Percentiles rank a stretch among this genome's conserved stretches.
phyloP scores from a whole-genome alignment of 2,329 filamentous ascomycete species.

The Cladosporium sp. region DNA sequence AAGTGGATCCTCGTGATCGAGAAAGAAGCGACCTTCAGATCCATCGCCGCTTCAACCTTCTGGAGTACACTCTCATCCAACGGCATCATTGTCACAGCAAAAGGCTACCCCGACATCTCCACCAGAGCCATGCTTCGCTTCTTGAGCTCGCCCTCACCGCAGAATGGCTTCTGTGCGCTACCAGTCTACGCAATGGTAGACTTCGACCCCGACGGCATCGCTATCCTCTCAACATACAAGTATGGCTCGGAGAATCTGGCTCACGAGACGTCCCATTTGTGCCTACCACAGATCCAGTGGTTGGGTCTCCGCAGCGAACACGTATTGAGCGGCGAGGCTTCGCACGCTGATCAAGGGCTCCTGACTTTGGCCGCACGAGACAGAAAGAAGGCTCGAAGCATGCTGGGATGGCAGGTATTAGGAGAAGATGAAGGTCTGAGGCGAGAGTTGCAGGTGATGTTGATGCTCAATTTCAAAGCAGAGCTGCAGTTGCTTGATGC shows the following conservation, averaged over 20 bases:
- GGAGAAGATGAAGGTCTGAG: constrained; percentile 41
- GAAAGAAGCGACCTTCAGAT: constrained; percentile 81
- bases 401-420: constrained; percentile 45
- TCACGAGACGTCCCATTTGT: constrained; percentile 58
- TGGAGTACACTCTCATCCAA: constrained; percentile 54
- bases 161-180: constrained; percentile 44
- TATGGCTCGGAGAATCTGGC: constrained; percentile 64
- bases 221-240: constrained; percentile 74
- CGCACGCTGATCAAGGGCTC: constrained; percentile 43
- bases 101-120: constrained; percentile 77
- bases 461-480: constrained; percentile 72
- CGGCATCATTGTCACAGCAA: constrained; percentile 74
- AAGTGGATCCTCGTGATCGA: constrained; percentile 74
- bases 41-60: constrained; percentile 60
- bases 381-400: constrained; percentile 57
- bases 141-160: constrained; percentile 52
- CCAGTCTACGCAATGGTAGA: constrained; percentile 69
- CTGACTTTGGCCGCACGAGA: constrained; percentile 59
- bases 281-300: constrained; percentile 60
- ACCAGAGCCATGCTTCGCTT: constrained; percentile 66
- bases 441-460: constrained; percentile 69
- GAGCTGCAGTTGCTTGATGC: constrained; percentile 64
- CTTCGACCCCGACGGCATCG: constrained; percentile 74
- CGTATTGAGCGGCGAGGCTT: constrained; percentile 27
- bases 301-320: constrained; percentile 59